Percentiles rank a stretch among this genome's conserved stretches.
Evolutionary conservation across 331 rosid genomes (phyloP).

Genomic region (Ulmus americana): DNA sequence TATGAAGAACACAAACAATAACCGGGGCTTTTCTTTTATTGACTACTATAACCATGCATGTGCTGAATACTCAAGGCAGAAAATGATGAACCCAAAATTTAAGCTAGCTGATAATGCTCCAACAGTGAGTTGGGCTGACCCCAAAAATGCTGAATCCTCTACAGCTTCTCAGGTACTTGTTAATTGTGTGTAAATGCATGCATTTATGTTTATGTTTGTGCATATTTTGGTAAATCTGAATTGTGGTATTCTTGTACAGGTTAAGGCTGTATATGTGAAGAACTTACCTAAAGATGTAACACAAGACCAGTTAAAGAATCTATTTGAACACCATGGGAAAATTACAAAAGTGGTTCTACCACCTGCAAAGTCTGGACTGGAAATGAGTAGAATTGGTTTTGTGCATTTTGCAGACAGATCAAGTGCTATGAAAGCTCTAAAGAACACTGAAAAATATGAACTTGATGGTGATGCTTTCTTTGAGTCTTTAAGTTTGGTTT

Average conservation of each 20-base stretch:
- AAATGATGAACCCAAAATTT: slow-evolving; percentile 80
- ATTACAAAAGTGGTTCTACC: slow-evolving; percentile 93
- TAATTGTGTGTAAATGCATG: neutral
- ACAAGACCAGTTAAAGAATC: slow-evolving; percentile 78
- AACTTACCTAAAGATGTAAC: slow-evolving; percentile 79
- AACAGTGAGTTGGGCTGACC: slow-evolving; percentile 99
- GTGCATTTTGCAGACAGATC: slow-evolving; percentile 92
- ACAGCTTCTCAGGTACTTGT: slow-evolving; percentile 78
- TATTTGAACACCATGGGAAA: slow-evolving; percentile 91
- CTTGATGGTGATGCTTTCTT: slow-evolving; percentile 51
- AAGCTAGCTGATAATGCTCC: slow-evolving; percentile 85
- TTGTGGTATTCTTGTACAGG: slow-evolving; percentile 36
- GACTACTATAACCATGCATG: slow-evolving; percentile 90
- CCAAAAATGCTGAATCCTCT: slow-evolving; percentile 84
- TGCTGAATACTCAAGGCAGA: slow-evolving; percentile 80
- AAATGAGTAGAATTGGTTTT: slow-evolving; percentile 83
- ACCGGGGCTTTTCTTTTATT: slow-evolving; percentile 92
- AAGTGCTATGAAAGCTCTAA: slow-evolving; percentile 86
- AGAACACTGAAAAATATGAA: slow-evolving; percentile 83
- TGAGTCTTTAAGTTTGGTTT: neutral
- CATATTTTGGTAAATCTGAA: neutral
- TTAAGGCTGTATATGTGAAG: slow-evolving; percentile 88
- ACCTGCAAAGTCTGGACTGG: slow-evolving; percentile 81
- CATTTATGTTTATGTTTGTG: slow-evolving; percentile 4
- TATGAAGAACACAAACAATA: slow-evolving; percentile 61